Percentiles rank a stretch among this genome's conserved stretches.
Conservation (phyloP, 1,284 basidiomycete genomes). For the Trichosporon coremiiforme region DNA sequence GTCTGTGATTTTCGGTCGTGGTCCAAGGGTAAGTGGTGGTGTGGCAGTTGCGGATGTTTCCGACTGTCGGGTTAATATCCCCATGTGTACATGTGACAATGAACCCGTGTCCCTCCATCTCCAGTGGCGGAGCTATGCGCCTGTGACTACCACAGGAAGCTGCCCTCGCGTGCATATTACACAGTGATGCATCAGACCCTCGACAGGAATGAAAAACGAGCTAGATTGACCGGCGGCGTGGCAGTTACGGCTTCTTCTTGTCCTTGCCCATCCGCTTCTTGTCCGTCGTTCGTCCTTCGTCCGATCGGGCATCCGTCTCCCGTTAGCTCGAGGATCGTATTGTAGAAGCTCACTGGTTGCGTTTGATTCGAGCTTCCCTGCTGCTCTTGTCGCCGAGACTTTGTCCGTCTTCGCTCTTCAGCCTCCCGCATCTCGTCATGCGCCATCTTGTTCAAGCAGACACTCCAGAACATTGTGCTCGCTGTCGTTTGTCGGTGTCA, state of each 20-base stretch:
- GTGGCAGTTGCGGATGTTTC: no score
- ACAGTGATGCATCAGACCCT: no score
- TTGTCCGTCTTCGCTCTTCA: not conserved
- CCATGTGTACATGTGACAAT: no score
- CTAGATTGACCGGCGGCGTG: not conserved
- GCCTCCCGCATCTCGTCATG: not conserved
- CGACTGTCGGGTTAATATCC: no score
- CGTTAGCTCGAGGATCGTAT: no score
- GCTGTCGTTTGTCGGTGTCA: not conserved
- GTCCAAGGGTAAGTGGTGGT: no score
- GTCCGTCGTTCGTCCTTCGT: not conserved
- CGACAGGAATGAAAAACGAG: no score
- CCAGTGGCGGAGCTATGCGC: no score
- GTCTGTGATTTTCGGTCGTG: no score
- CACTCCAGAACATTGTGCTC: not conserved
- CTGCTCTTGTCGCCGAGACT: not conserved
- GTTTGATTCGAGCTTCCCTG: not conserved
- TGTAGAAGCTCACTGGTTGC: not conserved
- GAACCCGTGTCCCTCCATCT: no score
- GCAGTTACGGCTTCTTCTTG: not conserved
- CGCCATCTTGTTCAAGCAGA: not conserved
- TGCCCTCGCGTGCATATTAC: no score
- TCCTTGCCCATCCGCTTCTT: not conserved
- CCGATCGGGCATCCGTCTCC: not conserved
- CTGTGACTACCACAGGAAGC: no score